Percentiles rank a stretch among this genome's conserved stretches.
These are phyloP conservation scores for Zasmidium angulare DNA, from an alignment of 2,329 filamentous ascomycete species.

Conservation along the genomic window DNA sequence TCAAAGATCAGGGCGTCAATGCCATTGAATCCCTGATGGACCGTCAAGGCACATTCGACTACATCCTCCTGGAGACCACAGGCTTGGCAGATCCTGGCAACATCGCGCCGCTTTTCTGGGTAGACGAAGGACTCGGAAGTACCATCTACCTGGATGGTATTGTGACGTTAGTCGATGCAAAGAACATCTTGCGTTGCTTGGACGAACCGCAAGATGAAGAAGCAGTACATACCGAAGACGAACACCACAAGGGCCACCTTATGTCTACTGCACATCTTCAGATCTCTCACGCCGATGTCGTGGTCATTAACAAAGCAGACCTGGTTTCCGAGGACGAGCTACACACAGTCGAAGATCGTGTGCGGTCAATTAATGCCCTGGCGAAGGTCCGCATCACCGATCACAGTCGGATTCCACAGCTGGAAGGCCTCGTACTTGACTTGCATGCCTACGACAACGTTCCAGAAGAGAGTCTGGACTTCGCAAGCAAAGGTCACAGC, in stretches of 20 bases:
- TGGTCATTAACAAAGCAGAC: conserved; percentile 92
- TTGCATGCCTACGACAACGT: conserved; percentile 90
- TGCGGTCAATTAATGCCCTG: conserved; percentile 83
- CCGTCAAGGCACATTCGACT: conserved; percentile 90
- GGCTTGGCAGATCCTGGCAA: conserved; percentile 94
- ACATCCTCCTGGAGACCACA: conserved; percentile 95
- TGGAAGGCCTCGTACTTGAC: conserved; percentile 85
- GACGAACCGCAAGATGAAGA: conserved; percentile 59
- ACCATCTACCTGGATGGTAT: conserved; percentile 97
- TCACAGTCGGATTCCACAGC: conserved; percentile 73
- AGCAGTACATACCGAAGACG: conserved; percentile 43
- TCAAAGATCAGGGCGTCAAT: conserved; percentile 93
- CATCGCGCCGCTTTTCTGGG: conserved; percentile 93
- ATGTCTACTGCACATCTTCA: conserved; percentile 94
- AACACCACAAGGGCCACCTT: conserved; percentile 60
- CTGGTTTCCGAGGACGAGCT: conserved; percentile 72
- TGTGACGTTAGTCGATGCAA: conserved; percentile 91
- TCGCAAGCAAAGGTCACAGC: conserved; percentile 75
- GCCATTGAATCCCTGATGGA: conserved; percentile 96
- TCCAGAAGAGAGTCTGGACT: conserved; percentile 62
- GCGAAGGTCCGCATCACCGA: conserved; percentile 81
- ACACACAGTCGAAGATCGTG: conserved; percentile 65
- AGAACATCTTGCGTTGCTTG: conserved; percentile 80
- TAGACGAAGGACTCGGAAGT: conserved; percentile 91
- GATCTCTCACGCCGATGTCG: conserved; percentile 93